A percentile compares a stretch with the other conserved stretches of the same genome.
Conservation (phyloP, 2,329 filamentous ascomycete genomes). For the Ophiostoma angusticollis region DNA sequence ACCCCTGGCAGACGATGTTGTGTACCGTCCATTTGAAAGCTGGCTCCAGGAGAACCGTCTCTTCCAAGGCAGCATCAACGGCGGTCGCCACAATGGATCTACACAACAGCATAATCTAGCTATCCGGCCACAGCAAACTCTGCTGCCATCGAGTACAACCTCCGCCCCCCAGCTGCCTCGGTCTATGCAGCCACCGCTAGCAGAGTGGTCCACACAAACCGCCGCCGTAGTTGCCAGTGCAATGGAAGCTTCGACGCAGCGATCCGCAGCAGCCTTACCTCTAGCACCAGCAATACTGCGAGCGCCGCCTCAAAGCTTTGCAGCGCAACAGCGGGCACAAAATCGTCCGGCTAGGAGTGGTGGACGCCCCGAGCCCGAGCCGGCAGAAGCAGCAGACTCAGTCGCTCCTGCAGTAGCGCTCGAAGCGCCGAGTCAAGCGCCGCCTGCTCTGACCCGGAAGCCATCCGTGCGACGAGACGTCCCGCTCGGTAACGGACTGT, state of each 20-base stretch:
- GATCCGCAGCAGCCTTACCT: slow-evolving; percentile 20
- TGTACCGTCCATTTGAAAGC: slow-evolving; percentile 53
- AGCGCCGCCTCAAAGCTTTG: slow-evolving; percentile 50
- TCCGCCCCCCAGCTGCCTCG: slow-evolving; percentile 1
- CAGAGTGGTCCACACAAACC: slow-evolving; percentile 15
- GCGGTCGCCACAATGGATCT: neutral
- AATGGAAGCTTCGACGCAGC: slow-evolving; percentile 17
- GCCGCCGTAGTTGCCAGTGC: slow-evolving; percentile 8
- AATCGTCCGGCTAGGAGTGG: slow-evolving; percentile 25
- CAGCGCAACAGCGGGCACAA: slow-evolving; percentile 51
- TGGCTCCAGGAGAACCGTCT: slow-evolving; percentile 41
- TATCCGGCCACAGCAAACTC: neutral
- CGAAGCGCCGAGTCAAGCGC: neutral
- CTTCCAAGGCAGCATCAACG: slow-evolving; percentile 5
- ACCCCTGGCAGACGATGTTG: slow-evolving; percentile 46
- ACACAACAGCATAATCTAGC: neutral
- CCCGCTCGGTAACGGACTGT: slow-evolving; percentile 10
- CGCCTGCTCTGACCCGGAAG: slow-evolving; percentile 2
- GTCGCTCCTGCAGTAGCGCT: too few species aligned
- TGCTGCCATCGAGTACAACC: neutral
- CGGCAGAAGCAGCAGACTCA: neutral
- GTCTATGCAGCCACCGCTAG: slow-evolving; percentile 1
- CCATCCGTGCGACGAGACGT: slow-evolving; percentile 11
- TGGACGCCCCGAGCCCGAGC: slow-evolving; percentile 1
- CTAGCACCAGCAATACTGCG: slow-evolving; percentile 25